Evolutionary conservation across 805 yeast species (phyloP), one percentile per base, ranked within the genome.

Genomic region (Wickerhamomyces bovis): DNA sequence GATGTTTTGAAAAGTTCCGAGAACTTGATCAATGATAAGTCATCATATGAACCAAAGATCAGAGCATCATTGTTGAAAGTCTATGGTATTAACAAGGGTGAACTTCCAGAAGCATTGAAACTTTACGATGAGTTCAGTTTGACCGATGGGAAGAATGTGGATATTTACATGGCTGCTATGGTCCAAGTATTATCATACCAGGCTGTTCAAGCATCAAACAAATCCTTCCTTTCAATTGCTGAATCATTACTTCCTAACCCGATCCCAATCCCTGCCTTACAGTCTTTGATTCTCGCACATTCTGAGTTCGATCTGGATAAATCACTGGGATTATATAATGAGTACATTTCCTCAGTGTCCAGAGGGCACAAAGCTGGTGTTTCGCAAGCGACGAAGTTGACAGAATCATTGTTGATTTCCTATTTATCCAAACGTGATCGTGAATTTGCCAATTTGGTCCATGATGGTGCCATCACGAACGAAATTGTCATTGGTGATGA

Each of bases 381-480:
- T 13, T 74, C 81, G 0, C 67, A 70, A 2, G 57, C 71, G 15
- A 78, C 78, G 1, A 45, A 63, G 5, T 52, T 78, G 21, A 71
- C 78, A 1, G 80, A 79, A 51, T 61, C 79, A 2, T 55, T 79
- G 35, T 60, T 78, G 25, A 50, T 75, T 15, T 70, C 74, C 0
- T 67, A 59, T 45, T 57, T 80, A 33, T 67, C 69, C 19, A 66
- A 69, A 35, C 63, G 68, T 39, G 83, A 80, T 56, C 61, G 82
- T 39, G 78, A 75, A 49, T 78, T 80, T 60, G 81, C 83, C 0
- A 65, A 69, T 45, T 70, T 77, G 39, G 57, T 78, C 12, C 66
- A 70, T 49, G 80, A 77, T 39, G 76, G 75, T 52, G 75, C 78
- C 0, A 54, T 67, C 0, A 65, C 62, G 33, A 71, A 69, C 45